Evolutionary conservation across 2,329 filamentous ascomycete genomes (phyloP), one percentile per base, ranked within the genome.

Genomic region (Colletotrichum trifolii): DNA sequence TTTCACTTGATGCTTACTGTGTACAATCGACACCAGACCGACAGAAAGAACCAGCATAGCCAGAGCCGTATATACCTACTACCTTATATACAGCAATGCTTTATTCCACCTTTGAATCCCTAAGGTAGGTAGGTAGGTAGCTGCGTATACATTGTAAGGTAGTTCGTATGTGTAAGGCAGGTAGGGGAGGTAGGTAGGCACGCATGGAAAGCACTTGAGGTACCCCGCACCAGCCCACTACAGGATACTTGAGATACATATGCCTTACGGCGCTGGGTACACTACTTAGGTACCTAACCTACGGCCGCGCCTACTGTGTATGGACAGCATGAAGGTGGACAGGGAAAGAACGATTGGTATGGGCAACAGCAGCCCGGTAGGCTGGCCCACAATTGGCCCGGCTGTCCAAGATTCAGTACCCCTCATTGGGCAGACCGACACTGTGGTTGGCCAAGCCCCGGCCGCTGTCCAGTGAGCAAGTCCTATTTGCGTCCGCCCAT

Each of bases 201-300:
- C 25, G 25, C 4, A 25, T 25, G 25, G 25, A 25, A 25, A 25
- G 25, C 25, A 25, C 25, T 46, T 43, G 17, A 48, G 39, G 62
- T 63, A 63, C 63, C 63, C 63, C 63, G 63, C 63, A 66, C 63
- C 58, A 38, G 47, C 25, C 50, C 46, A 36, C 55, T 57, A 57
- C 33, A 36, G 9, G 25, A 12, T 43, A 43, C 42, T 13, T 43
- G 12, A 13, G 2, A 43, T 13, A 43, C 2, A 17, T 2, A 17
- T 3, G 17, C 42, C 42, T 43, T 25, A 25, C 25, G 25, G 25
- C 4, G 25, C 25, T 25, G 25, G 25, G 25, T 25, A 25, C 25
- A 25, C 35, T 38, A 17, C 34, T 13, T 38, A 42, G 50, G 36
- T 53, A 12, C 15, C 25, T 57, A 25, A 25, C 25, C 25, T 25